Evolutionary conservation across 805 yeast genomes (phyloP).

Genomic region (Sporopachydermia lactativora): DNA sequence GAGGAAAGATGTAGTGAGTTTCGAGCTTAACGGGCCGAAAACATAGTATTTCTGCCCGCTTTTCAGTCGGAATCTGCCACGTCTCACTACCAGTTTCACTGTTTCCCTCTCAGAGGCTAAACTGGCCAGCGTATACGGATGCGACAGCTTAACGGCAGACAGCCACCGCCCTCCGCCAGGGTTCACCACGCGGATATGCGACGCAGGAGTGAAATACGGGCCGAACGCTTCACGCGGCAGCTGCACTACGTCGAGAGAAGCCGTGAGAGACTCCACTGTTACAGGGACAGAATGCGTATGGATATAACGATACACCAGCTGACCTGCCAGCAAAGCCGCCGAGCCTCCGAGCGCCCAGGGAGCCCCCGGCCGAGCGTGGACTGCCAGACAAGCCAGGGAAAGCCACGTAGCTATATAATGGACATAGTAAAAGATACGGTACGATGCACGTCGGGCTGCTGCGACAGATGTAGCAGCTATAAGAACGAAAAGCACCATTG

Average conservation of each 20-base stretch:
- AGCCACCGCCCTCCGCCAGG: slow-evolving; percentile 30
- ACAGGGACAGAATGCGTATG: slow-evolving; percentile 12
- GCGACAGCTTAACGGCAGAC: slow-evolving; percentile 32
- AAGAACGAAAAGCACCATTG: slow-evolving; percentile 21
- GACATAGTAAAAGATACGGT: slow-evolving; percentile 37
- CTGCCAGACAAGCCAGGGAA: slow-evolving; percentile 29
- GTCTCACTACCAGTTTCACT: slow-evolving; percentile 32
- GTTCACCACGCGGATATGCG: slow-evolving; percentile 41
- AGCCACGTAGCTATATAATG: slow-evolving; percentile 40
- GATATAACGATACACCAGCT: slow-evolving; percentile 21
- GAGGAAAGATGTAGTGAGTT: slow-evolving; percentile 2
- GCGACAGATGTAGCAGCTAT: slow-evolving; percentile 33
- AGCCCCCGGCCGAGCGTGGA: slow-evolving; percentile 67
- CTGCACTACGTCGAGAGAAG: slow-evolving; percentile 16
- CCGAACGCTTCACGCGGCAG: slow-evolving; percentile 17
- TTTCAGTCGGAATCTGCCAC: slow-evolving; percentile 23
- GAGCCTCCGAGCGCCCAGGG: slow-evolving; percentile 20
- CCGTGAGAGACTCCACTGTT: slow-evolving; percentile 9
- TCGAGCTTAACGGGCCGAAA: slow-evolving; percentile 18
- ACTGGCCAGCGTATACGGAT: slow-evolving; percentile 53
- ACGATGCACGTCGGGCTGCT: slow-evolving; percentile 33
- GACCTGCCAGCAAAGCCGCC: slow-evolving; percentile 21
- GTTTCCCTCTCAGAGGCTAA: slow-evolving; percentile 21
- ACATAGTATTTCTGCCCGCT: slow-evolving; percentile 23
- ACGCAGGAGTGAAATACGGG: slow-evolving; percentile 30